Conservation (phyloP, 129 eudicot species). For the Flaveria bidentis region DNA sequence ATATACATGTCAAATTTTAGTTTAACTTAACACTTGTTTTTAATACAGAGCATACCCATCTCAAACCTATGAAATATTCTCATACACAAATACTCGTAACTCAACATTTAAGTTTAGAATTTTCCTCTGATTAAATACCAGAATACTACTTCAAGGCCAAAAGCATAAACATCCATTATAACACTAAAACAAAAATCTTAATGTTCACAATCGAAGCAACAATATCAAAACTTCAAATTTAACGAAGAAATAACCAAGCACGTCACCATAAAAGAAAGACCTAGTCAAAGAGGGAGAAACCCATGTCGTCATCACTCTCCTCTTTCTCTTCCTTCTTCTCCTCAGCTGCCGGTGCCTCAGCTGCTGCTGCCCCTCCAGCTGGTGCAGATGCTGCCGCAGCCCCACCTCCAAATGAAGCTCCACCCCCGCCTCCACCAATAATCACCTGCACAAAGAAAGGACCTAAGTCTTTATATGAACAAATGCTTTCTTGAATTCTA, state of each 20-base stretch:
- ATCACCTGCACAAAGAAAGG: slow-evolving; percentile 45
- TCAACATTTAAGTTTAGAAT: neutral
- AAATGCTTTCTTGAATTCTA: too few relatives aligned
- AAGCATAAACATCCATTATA: slow-evolving; percentile 24
- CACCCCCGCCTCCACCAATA: slow-evolving; percentile 74
- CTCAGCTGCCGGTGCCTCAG: slow-evolving; percentile 70
- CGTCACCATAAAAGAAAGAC: neutral
- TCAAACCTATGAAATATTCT: too few relatives aligned
- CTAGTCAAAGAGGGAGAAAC: slow-evolving; percentile 84
- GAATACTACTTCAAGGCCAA: slow-evolving; percentile 1
- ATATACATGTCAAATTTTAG: too few relatives aligned
- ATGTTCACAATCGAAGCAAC: slow-evolving; percentile 16
- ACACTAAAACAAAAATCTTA: slow-evolving; percentile 11
- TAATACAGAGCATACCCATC: too few relatives aligned
- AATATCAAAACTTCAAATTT: slow-evolving; percentile 27
- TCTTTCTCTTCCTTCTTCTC: slow-evolving; percentile 82
- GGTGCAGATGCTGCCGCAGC: slow-evolving; percentile 72
- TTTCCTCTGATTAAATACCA: neutral
- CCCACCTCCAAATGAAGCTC: slow-evolving; percentile 56
- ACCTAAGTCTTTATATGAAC: neutral
- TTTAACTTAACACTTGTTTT: too few relatives aligned
- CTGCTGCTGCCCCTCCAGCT: slow-evolving; percentile 58
- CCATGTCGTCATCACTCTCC: slow-evolving; percentile 68
- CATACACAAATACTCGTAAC: too few relatives aligned
- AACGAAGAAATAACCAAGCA: slow-evolving; percentile 5